A percentile compares a stretch with the other conserved stretches of the same genome.
Evolutionary conservation across 176 grass and related monocot species (phyloP).

Genomic region (Cenchrus americanus): DNA sequence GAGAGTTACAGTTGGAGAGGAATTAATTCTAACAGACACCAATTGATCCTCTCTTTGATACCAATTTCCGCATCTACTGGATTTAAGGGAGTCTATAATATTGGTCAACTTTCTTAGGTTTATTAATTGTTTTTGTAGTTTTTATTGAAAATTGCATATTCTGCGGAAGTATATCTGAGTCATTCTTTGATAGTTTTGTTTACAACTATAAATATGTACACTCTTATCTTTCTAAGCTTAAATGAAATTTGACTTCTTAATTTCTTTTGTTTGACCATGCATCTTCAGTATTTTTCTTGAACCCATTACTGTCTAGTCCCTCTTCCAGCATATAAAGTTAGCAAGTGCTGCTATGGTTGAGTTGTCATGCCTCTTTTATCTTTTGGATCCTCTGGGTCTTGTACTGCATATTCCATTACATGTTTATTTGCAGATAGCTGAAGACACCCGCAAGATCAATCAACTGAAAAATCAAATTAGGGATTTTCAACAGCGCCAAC

Average conservation of each 20-base stretch:
- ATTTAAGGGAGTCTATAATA: neutral
- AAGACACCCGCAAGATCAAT: slow-evolving; percentile 39
- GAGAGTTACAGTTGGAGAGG: too few relatives aligned
- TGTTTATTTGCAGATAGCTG: slow-evolving; percentile 58
- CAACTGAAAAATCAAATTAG: slow-evolving; percentile 51
- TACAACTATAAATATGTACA: neutral
- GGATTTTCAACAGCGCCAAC: slow-evolving; percentile 64
- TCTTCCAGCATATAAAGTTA: slow-evolving; percentile 11
- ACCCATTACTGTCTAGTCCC: neutral
- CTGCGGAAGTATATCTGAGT: neutral
- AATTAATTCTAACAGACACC: neutral
- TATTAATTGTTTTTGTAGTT: neutral
- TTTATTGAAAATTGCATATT: neutral
- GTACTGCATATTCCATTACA: slow-evolving; percentile 26
- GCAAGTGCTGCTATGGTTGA: neutral
- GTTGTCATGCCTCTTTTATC: slow-evolving; percentile 22
- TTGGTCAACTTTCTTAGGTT: neutral
- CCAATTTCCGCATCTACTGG: neutral
- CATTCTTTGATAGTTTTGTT: neutral
- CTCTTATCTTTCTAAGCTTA: neutral
- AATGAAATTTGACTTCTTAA: neutral
- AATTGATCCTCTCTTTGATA: neutral
- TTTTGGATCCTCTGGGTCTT: slow-evolving; percentile 30
- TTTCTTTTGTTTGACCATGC: neutral
- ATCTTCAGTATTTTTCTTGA: neutral